Evolutionary conservation across 2,329 filamentous ascomycete species (phyloP), one percentile per base, ranked within the genome.

Genomic region (Xylariaceae sp.): DNA sequence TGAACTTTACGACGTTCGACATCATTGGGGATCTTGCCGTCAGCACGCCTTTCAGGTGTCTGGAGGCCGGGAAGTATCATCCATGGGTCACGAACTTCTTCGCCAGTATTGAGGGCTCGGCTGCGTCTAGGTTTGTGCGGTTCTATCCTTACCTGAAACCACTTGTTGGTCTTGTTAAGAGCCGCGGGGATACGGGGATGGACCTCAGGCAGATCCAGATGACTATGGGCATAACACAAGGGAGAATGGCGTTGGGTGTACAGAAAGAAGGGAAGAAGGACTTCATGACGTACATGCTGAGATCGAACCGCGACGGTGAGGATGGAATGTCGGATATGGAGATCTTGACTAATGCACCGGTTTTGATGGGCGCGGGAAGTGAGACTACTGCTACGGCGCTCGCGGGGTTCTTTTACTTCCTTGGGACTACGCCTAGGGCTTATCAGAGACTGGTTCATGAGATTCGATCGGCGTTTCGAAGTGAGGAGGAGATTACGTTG

Each of bases 381-480:
- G 49, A 52, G 19, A 54, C 52, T 4, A 52, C 49, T 1, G 52
- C 52, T 6, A 54, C 46, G 2, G 35, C 51, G 1, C 31, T 52
- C 1, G 14, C 31, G 12, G 52, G 52, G 9, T 36, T 49, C 10
- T 9, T 55, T 2, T 76, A 68, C 45, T 62, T 71, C 0, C 61
- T 80, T 0, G 57, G 73, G 18, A 53, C 43, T 11, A 45, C 64
- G 15, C 61, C 66, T 1, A 51, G 63, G 1, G 57, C 55, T 12
- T 52, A 69, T 6, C 38, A 61, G n/a, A 70, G 57, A 27, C 44
- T 75, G 18, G 59, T 60, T 3, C 18, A 62, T 1, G 73, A 76
- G 58, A 62, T 76, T 7, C 66, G 72, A 3, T 53, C 60, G 0
- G 22, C 61, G 1, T 75, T 74, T 50, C 55, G 58, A 5, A 61